Percentiles rank a stretch among this genome's conserved stretches.
phyloP scores from a whole-genome alignment of 257 asterid genomes.

The Solanum commersonii region DNA sequence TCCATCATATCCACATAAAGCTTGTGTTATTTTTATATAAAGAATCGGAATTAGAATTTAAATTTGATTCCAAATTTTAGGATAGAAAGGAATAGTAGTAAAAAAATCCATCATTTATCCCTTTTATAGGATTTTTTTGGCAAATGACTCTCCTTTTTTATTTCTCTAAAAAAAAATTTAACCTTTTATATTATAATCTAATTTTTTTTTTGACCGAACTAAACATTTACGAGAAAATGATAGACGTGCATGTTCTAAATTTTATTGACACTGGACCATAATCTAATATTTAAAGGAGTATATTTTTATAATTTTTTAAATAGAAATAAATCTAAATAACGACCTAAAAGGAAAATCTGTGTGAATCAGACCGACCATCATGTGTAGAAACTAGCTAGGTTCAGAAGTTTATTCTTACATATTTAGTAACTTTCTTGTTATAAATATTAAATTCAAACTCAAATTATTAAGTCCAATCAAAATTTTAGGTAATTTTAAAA shows the following conservation, averaged over 20 bases:
- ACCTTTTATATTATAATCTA: neutral
- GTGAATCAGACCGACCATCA: neutral
- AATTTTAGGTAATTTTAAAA: neutral
- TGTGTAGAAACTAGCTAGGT: neutral
- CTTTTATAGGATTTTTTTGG: neutral
- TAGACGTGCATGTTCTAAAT: too few species aligned
- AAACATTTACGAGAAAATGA: neutral
- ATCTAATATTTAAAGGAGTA: neutral
- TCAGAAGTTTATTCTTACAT: neutral
- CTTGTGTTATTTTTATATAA: neutral
- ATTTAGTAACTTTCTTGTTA: neutral
- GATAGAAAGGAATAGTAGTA: too few species aligned
- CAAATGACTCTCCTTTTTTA: neutral
- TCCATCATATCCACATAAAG: neutral
- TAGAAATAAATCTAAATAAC: neutral
- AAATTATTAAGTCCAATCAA: too few species aligned
- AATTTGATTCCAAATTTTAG: neutral
- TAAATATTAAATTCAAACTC: neutral
- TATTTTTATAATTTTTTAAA: neutral
- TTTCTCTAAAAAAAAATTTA: neutral
- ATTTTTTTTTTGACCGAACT: neutral
- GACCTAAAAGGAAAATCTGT: neutral
- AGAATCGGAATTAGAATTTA: neutral
- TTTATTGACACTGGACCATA: too few species aligned
- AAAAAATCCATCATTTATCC: accelerated